phyloP scores from a whole-genome alignment of 2,329 filamentous ascomycete genomes.

The Epichloe baconii region DNA sequence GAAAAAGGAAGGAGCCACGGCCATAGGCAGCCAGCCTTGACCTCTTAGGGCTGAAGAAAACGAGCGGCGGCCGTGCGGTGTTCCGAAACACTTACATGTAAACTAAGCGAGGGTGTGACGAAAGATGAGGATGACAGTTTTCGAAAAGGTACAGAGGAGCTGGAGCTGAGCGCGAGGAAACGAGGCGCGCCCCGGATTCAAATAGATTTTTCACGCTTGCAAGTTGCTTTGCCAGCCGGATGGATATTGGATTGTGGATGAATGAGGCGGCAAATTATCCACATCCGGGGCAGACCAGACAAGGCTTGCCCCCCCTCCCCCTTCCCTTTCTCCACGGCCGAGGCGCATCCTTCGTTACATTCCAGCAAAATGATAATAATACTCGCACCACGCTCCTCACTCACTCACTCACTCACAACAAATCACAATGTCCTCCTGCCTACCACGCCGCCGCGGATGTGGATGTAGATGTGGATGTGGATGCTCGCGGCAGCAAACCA shows the following conservation, averaged over 20 bases:
- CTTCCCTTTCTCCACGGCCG: neutral
- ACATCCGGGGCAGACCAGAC: neutral
- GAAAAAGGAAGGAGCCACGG: neutral
- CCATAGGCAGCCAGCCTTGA: neutral
- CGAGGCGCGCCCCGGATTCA: constrained; percentile 1
- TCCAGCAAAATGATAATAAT: neutral
- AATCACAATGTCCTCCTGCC: neutral
- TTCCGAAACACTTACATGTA: neutral
- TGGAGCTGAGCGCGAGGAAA: neutral
- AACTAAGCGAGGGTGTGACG: constrained; percentile 1
- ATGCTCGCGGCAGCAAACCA: neutral
- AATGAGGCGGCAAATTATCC: constrained; percentile 7
- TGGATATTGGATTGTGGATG: constrained; percentile 1
- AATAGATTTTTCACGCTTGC: constrained; percentile 4
- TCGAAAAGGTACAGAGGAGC: neutral
- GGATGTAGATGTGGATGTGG: neutral
- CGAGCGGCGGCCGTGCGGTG: neutral
- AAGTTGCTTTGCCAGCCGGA: neutral
- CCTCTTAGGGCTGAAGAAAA: neutral
- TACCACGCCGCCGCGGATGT: neutral
- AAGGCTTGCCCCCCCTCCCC: neutral
- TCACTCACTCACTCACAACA: neutral
- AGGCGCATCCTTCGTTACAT: neutral
- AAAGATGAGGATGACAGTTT: neutral
- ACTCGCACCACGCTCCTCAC: no score